Evolutionary conservation across 805 yeast species (phyloP).

Genomic region (Zygosaccharomyces gambellarensis): DNA sequence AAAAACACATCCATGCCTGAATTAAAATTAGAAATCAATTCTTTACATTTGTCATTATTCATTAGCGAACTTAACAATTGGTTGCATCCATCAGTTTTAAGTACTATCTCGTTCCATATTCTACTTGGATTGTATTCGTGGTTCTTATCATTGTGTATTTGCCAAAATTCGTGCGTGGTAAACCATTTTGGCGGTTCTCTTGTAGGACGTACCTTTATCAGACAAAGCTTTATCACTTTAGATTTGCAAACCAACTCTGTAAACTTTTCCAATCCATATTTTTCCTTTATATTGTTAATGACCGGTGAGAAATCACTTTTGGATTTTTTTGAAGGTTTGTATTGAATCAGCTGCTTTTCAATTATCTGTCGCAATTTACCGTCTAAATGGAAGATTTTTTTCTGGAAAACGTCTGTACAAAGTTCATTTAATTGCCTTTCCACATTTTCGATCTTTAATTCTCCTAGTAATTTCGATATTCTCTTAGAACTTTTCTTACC

Average conservation of each 20-base stretch:
- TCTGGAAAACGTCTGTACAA: conserved; percentile 24
- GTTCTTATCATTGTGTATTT: conserved; percentile 30
- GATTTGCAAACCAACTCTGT: conserved; percentile 23
- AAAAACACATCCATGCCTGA: conserved; percentile 37
- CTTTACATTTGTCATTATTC: conserved; percentile 44
- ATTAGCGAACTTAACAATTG: conserved; percentile 40
- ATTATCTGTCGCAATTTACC: conserved; percentile 17
- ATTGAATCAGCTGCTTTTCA: conserved; percentile 13
- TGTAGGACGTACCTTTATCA: conserved; percentile 18
- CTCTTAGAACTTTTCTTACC: conserved; percentile 31
- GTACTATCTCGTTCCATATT: conserved; percentile 36
- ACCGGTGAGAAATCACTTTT: conserved; percentile 12
- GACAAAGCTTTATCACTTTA: conserved; percentile 25
- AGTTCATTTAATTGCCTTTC: conserved; percentile 17
- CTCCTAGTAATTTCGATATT: conserved; percentile 19
- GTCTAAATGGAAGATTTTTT: conserved; percentile 29
- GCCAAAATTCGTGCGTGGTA: conserved; percentile 23
- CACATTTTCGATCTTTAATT: conserved; percentile 14
- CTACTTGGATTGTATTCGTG: conserved; percentile 43
- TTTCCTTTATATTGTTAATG: conserved; percentile 5
- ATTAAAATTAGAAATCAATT: conserved; percentile 40
- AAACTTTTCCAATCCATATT: conserved; percentile 19
- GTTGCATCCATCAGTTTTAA: conserved; percentile 23
- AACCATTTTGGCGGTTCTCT: conserved; percentile 27
- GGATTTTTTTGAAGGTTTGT: conserved; percentile 12